Evolutionary conservation across 768 basidiomycete genomes (phyloP), one percentile per base, ranked within the genome.

Genomic region (Mycena rosella): DNA sequence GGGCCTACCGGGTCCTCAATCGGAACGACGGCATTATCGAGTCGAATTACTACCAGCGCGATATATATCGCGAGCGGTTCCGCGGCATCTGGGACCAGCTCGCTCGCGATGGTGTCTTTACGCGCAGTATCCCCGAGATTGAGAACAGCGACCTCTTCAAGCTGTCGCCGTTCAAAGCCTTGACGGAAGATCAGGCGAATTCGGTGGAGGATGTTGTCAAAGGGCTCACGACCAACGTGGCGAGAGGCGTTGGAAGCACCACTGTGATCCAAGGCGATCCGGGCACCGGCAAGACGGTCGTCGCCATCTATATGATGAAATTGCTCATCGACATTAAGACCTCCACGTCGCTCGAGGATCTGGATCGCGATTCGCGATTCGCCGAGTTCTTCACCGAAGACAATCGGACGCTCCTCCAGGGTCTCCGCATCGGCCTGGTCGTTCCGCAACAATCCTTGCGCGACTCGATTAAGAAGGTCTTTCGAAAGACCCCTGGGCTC

Each of bases 301-400:
- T 64, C 53, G 63, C 63, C 63, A 64, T 64, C 47, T 64, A 64
- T 64, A 64, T 64, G 63, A 64, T 64, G 54, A 64, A 64, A 48
- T 57, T 64, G 54, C 63, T 64, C 54, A 64, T 56, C 63, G 63
- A 64, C 55, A 56, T 64, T 24, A 57, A 49, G 53, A 64, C 53
- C 54, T 64, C 26, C 36, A 57, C 45, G 34, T 64, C 63, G 63
- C 63, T 57, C 54, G 63, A 64, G 44, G 54, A 64, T 64, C 53
- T 57, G 36, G 54, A 64, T 61, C 38, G 15, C 63, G 47, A 48
- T 64, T 64, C 63, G 54, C 63, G 54, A 49, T 64, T 64, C 45
- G 63, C 63, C 53, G 63, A 64, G 54, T 64, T 64, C 63, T 64
- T 64, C 63, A 64, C 63, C 45, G 47, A 64, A 49, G 62, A 56